phyloP scores from a whole-genome alignment of 768 basidiomycete species.

The Hygrocybe coccinea region DNA sequence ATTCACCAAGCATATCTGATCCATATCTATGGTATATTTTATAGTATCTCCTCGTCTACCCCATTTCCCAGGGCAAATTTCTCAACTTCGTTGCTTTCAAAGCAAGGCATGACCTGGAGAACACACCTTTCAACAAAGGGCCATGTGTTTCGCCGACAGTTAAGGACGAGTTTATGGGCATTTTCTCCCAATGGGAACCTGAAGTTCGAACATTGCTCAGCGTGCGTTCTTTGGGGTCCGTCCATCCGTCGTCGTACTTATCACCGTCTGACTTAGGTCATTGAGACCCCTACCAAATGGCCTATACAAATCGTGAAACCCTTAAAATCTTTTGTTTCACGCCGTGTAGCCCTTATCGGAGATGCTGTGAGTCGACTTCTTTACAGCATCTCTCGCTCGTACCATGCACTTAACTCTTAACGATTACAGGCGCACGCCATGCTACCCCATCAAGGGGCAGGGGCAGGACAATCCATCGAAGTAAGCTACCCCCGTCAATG shows the following conservation, averaged over 20 bases:
- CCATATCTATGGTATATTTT: background rate
- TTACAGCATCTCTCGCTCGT: background rate
- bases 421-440: conserved; percentile 49
- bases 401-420: no score
- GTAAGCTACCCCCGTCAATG: conserved; percentile 30
- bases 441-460: conserved; percentile 52
- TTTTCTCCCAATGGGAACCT: conserved; percentile 54
- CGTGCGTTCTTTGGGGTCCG: conserved; percentile 30
- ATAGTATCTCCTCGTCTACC: conserved; percentile 60
- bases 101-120: conserved; percentile 46
- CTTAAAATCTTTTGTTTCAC: conserved; percentile 46
- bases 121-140: conserved; percentile 43
- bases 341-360: conserved; percentile 44
- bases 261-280: conserved; percentile 36
- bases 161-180: conserved; percentile 39
- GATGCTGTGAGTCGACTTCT: conserved; percentile 40
- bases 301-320: conserved; percentile 56
- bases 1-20: background rate
- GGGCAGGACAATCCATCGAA: conserved; percentile 57
- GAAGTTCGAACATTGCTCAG: conserved; percentile 54
- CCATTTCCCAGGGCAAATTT: conserved; percentile 51
- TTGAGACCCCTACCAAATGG: conserved; percentile 53
- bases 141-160: conserved; percentile 49
- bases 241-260: conserved; percentile 4
- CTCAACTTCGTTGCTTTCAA: conserved; percentile 63